Evolutionary conservation across 2,329 filamentous ascomycete species (phyloP), one percentile per base, ranked within the genome.

Genomic region (Diaporthe helianthi): DNA sequence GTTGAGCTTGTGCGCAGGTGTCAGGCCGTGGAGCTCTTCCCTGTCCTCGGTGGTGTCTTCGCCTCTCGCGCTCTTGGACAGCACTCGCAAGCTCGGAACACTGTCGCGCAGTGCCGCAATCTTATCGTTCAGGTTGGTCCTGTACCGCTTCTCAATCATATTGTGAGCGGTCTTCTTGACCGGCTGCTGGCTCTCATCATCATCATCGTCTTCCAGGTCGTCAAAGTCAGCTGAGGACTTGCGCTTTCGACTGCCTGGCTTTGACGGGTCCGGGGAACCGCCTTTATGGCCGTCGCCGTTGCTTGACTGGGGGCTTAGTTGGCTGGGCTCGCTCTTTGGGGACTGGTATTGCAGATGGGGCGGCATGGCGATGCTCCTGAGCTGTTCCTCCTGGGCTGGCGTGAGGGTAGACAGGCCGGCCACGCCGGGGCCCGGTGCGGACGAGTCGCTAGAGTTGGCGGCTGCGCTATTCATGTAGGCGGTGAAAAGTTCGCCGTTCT

Each of bases 131-230:
- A 98, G 85, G 76, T 98, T 98, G 66, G 93, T 97, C 75, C 95
- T 90, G 80, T 98, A 98, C 73, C 95, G 86, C 85, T 98, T 98
- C 82, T 98, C 95, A 72, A 98, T 98, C 86, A 98, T 96, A 80
- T 98, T 98, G 81, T 98, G 95, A 2, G 95, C 94, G 38, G 94
- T 97, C 85, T 98, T 98, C 85, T 97, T 98, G 69, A 84, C 76
- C 33, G 83, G 83, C 26, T 84, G 83, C 38, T 85, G 89, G 74
- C 83, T 87, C 73, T 85, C 86, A 63, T 87, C 79, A 36, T 85
- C 81, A 54, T 88, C 84, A 15, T 90, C 88, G 60, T 89, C 87
- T n/a, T 88, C 86, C 3, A 88, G 83, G 26, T 89, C 85, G 6
- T 86, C 84, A 17, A 80, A 76, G n/a, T 88, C 87, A 61, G 84